A percentile compares a stretch with the other conserved stretches of the same genome.
phyloP scores from a whole-genome alignment of 768 basidiomycete genomes.

The Suillus brevipes region DNA sequence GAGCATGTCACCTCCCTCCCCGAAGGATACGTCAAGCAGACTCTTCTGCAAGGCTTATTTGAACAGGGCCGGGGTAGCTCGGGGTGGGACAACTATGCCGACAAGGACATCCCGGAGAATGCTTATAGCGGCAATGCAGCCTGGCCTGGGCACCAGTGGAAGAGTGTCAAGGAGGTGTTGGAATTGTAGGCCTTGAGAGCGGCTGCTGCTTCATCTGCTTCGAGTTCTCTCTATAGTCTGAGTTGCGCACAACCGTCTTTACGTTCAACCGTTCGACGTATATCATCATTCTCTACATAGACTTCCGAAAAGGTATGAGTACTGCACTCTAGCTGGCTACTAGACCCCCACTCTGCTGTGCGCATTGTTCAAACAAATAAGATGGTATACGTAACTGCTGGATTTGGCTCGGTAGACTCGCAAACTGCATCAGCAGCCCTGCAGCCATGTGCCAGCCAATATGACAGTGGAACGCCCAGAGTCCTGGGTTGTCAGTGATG shows the following conservation, averaged over 20 bases:
- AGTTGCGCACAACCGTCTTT: conserved; percentile 9
- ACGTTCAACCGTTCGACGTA: conserved; percentile 6
- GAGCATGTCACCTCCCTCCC: conserved; percentile 28
- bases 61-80: conserved; percentile 33
- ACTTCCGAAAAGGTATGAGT: too few species aligned
- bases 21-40: conserved; percentile 30
- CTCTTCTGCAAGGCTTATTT: conserved; percentile 30
- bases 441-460: conserved; percentile 41
- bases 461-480: conserved; percentile 50
- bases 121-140: conserved; percentile 32
- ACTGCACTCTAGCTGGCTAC: conserved; percentile 20
- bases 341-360: conserved; percentile 29
- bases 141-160: conserved; percentile 38
- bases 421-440: conserved; percentile 43
- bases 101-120: conserved; percentile 31
- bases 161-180: conserved; percentile 28
- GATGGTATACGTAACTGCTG: conserved; percentile 36
- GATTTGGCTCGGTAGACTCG: conserved; percentile 36
- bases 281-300: conserved; percentile 1
- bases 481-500: conserved; percentile 43
- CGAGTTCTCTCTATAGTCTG: neutral
- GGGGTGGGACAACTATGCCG: conserved; percentile 34
- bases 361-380: conserved; percentile 36
- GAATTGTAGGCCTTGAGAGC: conserved; percentile 18
- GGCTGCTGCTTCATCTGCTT: neutral